Evolutionary conservation across 495 filamentous ascomycete species (phyloP).

Genomic region (Rusavskia elegans): DNA sequence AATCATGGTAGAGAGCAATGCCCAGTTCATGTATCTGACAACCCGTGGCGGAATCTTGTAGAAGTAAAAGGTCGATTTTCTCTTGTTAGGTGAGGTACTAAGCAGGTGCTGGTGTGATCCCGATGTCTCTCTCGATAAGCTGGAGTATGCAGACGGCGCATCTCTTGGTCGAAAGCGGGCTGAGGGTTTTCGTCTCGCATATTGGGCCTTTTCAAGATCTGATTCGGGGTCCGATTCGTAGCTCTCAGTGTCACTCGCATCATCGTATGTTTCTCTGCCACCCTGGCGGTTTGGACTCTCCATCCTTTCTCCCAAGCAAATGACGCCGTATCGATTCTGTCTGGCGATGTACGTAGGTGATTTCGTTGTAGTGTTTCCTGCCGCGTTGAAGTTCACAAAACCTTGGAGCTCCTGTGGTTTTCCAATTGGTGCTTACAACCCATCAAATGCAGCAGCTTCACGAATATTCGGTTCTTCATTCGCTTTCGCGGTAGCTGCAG

Average conservation of each 20-base stretch:
- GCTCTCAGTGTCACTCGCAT: background rate
- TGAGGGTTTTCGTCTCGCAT: background rate
- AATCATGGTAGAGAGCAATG: constrained; percentile 48
- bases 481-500: too few relatives aligned
- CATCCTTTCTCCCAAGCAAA: too few relatives aligned
- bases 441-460: too few relatives aligned
- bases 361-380: too few relatives aligned
- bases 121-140: constrained; percentile 31
- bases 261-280: too few relatives aligned
- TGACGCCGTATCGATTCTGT: too few relatives aligned
- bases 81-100: constrained; percentile 22
- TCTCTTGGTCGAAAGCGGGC: background rate
- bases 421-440: too few relatives aligned
- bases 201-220: background rate
- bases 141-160: constrained; percentile 11
- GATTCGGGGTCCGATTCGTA: background rate
- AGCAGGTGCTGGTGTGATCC: constrained; percentile 42
- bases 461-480: too few relatives aligned
- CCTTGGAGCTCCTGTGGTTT: too few relatives aligned
- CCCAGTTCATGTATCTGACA: constrained; percentile 55
- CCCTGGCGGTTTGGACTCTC: too few relatives aligned
- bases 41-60: constrained; percentile 48
- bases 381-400: too few relatives aligned
- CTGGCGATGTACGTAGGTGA: too few relatives aligned
- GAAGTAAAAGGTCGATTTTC: constrained; percentile 25